A percentile compares a stretch with the other conserved stretches of the same genome.
Evolutionary conservation across 352 stramenopile species (phyloP).

Genomic region (Ophiocytium majus): DNA sequence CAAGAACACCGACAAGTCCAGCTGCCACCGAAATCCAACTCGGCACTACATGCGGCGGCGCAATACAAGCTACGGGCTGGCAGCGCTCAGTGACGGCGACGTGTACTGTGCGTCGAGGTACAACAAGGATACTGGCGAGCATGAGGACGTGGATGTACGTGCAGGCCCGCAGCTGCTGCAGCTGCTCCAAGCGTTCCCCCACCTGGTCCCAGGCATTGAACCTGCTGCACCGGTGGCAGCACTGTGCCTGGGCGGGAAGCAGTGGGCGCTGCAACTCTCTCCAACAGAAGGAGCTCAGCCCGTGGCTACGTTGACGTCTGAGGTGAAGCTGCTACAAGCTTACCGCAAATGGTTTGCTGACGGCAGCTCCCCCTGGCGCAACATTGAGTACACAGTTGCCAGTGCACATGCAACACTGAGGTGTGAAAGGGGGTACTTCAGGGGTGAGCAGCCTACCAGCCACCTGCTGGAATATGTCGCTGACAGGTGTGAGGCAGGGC

Average conservation of each 20-base stretch:
- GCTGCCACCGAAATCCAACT: background rate
- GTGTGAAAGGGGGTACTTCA: background rate
- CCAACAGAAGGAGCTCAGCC: background rate
- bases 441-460: background rate
- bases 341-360: background rate
- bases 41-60: background rate
- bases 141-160: background rate
- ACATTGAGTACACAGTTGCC: too few species aligned
- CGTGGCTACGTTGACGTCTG: background rate
- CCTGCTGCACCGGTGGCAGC: background rate
- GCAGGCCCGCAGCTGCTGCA: background rate
- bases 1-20: background rate
- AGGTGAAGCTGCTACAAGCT: background rate
- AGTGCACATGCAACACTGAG: too few species aligned
- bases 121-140: background rate
- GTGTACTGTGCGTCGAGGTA: background rate
- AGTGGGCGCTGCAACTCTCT: background rate
- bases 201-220: background rate
- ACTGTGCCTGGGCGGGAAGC: background rate
- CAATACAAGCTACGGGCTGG: background rate
- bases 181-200: background rate
- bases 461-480: background rate
- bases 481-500: background rate
- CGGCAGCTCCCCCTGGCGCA: too few species aligned
- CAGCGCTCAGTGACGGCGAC: background rate